Evolutionary conservation across 2,329 filamentous ascomycete species (phyloP).

Genomic region (Exophiala sp.): DNA sequence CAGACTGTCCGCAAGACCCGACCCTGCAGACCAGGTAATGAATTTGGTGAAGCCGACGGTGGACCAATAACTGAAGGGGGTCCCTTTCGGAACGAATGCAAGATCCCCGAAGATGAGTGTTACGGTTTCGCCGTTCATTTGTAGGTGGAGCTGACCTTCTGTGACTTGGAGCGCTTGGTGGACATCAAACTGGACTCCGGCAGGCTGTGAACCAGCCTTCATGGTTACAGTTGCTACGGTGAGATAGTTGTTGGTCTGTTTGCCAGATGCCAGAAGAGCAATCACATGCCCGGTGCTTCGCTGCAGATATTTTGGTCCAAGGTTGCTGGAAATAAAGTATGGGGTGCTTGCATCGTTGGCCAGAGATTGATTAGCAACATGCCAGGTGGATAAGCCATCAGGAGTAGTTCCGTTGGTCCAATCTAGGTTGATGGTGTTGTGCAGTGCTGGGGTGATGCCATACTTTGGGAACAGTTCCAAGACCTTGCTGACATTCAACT

Average conservation of each 20-base stretch:
- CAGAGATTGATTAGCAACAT: slow-evolving; percentile 17
- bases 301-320: slow-evolving; percentile 23
- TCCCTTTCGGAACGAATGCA: slow-evolving; percentile 21
- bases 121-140: slow-evolving; percentile 15
- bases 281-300: slow-evolving; percentile 12
- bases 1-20: slow-evolving; percentile 17
- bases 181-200: slow-evolving; percentile 6
- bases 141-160: slow-evolving; percentile 19
- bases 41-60: slow-evolving; percentile 22
- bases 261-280: slow-evolving; percentile 15
- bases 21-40: slow-evolving; percentile 16
- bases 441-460: slow-evolving; percentile 17
- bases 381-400: slow-evolving; percentile 22
- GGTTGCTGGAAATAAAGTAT: slow-evolving; percentile 25
- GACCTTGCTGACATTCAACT: slow-evolving; percentile 23
- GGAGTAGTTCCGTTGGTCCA: slow-evolving; percentile 22
- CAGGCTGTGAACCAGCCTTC: slow-evolving; percentile 5
- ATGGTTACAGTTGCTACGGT: slow-evolving; percentile 20
- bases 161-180: slow-evolving; percentile 24
- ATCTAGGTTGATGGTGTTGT: slow-evolving; percentile 21
- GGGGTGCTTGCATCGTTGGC: slow-evolving; percentile 11
- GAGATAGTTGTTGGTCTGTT: slow-evolving; percentile 18
- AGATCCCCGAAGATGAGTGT: slow-evolving; percentile 22
- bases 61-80: slow-evolving; percentile 20
- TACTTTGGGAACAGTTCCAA: slow-evolving; percentile 19